Evolutionary conservation across 768 basidiomycete genomes (phyloP).

Genomic region (Amanita fuliginea): DNA sequence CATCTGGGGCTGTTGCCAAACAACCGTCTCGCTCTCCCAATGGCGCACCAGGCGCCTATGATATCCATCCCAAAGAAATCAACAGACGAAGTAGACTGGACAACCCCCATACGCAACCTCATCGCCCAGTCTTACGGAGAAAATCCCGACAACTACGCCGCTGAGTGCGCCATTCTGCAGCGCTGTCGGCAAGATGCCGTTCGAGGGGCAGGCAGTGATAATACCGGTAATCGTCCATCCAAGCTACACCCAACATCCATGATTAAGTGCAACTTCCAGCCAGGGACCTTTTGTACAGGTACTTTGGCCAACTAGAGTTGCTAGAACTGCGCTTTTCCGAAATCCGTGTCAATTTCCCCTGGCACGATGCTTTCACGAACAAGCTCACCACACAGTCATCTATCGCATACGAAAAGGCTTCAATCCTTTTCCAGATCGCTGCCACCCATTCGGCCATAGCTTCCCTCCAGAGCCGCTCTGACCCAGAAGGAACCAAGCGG

Average conservation of each 20-base stretch:
- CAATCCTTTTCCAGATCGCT: constrained; percentile 93
- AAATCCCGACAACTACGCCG: constrained; percentile 76
- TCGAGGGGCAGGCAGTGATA: constrained; percentile 89
- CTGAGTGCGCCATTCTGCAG: constrained; percentile 79
- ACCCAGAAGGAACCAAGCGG: constrained; percentile 87
- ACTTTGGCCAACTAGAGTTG: constrained; percentile 97
- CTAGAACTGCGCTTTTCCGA: constrained; percentile 96
- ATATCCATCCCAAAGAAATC: constrained; percentile 88
- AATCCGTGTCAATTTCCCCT: constrained; percentile 91
- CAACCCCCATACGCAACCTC: constrained; percentile 70
- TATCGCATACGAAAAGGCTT: constrained; percentile 97
- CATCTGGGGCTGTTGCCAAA: constrained; percentile 7
- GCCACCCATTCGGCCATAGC: constrained; percentile 90
- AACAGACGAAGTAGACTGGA: constrained; percentile 98
- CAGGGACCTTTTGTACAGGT: constrained; percentile 94
- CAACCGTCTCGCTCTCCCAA: constrained; percentile 13
- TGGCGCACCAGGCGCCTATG: constrained; percentile 80
- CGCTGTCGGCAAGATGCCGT: constrained; percentile 94
- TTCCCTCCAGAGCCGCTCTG: constrained; percentile 70
- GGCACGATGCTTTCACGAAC: constrained; percentile 94
- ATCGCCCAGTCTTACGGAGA: constrained; percentile 93
- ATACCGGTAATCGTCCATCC: constrained; percentile 58
- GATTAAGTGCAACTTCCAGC: constrained; percentile 28
- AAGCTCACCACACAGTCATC: constrained; percentile 93
- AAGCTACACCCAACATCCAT: background rate